These are phyloP conservation scores for Begonia fuchsioides DNA, from an alignment of 306 rosid genomes.

Conservation along the genomic window DNA sequence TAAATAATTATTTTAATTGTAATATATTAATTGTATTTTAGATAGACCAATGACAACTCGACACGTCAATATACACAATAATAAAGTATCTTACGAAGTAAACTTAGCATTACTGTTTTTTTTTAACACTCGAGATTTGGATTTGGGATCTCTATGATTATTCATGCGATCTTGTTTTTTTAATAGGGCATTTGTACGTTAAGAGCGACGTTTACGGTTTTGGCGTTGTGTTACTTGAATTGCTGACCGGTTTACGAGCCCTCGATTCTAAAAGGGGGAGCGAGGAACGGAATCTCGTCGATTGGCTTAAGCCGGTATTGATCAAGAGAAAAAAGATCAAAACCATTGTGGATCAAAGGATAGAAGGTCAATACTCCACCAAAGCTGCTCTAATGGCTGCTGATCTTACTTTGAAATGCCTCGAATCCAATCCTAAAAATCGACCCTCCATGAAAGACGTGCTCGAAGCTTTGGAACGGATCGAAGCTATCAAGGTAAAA, in stretches of 20 bases:
- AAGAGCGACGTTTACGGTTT: slow-evolving; percentile 90
- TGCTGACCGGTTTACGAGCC: slow-evolving; percentile 60
- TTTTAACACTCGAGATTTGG: too few species aligned
- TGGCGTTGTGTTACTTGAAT: slow-evolving; percentile 78
- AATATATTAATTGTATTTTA: too few species aligned
- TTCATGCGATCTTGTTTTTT: too few species aligned
- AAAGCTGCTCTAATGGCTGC: slow-evolving; percentile 41
- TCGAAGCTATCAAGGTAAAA: slow-evolving; percentile 18
- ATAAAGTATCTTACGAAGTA: too few species aligned
- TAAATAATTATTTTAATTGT: too few species aligned
- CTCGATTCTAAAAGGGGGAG: slow-evolving; percentile 28
- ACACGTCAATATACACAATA: too few species aligned
- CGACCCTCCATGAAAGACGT: slow-evolving; percentile 84
- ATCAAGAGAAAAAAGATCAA: slow-evolving; percentile 25
- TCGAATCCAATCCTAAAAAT: slow-evolving; percentile 32
- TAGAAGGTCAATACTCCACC: slow-evolving; percentile 56
- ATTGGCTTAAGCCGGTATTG: slow-evolving; percentile 58
- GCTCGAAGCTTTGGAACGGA: slow-evolving; percentile 34
- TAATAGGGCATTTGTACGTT: slow-evolving; percentile 73
- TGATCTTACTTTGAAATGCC: slow-evolving; percentile 44
- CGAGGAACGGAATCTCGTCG: slow-evolving; percentile 45
- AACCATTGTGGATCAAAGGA: slow-evolving; percentile 32
- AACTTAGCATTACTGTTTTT: too few species aligned
- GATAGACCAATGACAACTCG: too few species aligned
- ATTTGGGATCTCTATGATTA: too few species aligned